Base-by-base conservation (phyloP, 345 rosid species). In the Erucastrum elatum region DNA sequence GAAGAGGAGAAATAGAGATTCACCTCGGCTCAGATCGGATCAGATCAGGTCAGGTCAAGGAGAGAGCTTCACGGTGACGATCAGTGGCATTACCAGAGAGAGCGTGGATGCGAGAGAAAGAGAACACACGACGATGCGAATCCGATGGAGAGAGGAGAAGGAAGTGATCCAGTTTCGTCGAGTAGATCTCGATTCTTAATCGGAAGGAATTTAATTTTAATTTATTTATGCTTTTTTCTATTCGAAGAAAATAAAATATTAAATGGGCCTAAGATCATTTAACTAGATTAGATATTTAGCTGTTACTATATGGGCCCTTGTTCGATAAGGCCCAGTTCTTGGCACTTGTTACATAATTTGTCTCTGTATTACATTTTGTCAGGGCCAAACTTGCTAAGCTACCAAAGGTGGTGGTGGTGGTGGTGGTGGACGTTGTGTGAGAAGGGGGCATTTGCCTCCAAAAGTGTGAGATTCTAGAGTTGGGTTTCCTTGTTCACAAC, bases 11-110 rank as follows among this genome's bases (percentile, higher is more conserved):
- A 34, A 51, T n/a, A 8, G 68, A 4, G 72, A 71, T 60, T 82
- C 82, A 89, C 92, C 92, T 83, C 87, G 80, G 89, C 86, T 87
- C 86, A 64, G 85, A 87, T 86, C 81, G 84, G 82, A 35, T 70
- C 66, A 64, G 49, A 3, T 41, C 49, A 2, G 44, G 8, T 39
- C 41, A 44, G 53, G 53, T 13, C 7, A 49, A 49, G 55, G 17
- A n/a, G 56, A n/a, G 56, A 51, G 56, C 51, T 72, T 31, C n/a
- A 64, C 75, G 71, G 44, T 31, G 75, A 70, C 5, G 72, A 74
- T 49, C 71, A 39, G 39, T 65, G 29, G 78, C 80, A 77, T 72
- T 68, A 64, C 35, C 75, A 60, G 77, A 66, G 49, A 29, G 21
- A 29, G 60, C 39, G 67, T 64, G 33, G 66, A 66, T n/a, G 72